Base-by-base conservation (phyloP, 1,139 yeast genomes). In the Yamadazyma dushanensis region DNA sequence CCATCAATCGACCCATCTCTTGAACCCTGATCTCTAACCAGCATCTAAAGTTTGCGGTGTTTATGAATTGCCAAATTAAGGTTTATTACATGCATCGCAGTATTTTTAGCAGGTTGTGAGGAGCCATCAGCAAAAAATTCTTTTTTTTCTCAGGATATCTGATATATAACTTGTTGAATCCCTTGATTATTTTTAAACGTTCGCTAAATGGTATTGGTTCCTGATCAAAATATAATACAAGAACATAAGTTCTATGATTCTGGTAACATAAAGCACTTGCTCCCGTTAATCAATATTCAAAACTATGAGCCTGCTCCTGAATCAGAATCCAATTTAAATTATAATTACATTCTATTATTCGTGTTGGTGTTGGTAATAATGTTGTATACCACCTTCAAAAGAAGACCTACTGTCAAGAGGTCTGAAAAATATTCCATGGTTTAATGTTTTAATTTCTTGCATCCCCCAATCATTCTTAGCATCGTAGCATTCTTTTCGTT, bases 191-290 rank as follows among this genome's bases (percentile, higher is more conserved):
- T 8, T 8, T 21, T 21, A 9, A 10, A 21, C 24, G n/a, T 10
- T 21, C 24, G 24, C 24, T 21, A 24, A 30, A 31, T 31, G 34
- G 16, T 14, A 4, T 14, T 19, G 5, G 35, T 38, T 21, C 42
- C 46, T 11, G 50, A 45, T 34, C 37, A 32, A 32, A 26, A 18
- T 8, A 24, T 45, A 3, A 17, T 47, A 26, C 44, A 40, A 32
- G 51, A 47, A 34, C 51, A 47, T 33, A 45, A 39, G 16, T 47
- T 47, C 31, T 47, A 47, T 34, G 51, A 47, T 21, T 19, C 41
- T 1, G 51, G 51, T 15, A 46, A 46, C 22, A 31, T 47, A 6
- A 47, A 45, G 30, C 44, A 43, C 24, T 31, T 47, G 13, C 29
- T 47, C 16, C 49, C 49, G 3, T 27, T 43, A 13, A 40, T 45